Conservation (phyloP, 768 basidiomycete genomes). For the Xerocomus brunneocitrinus region DNA sequence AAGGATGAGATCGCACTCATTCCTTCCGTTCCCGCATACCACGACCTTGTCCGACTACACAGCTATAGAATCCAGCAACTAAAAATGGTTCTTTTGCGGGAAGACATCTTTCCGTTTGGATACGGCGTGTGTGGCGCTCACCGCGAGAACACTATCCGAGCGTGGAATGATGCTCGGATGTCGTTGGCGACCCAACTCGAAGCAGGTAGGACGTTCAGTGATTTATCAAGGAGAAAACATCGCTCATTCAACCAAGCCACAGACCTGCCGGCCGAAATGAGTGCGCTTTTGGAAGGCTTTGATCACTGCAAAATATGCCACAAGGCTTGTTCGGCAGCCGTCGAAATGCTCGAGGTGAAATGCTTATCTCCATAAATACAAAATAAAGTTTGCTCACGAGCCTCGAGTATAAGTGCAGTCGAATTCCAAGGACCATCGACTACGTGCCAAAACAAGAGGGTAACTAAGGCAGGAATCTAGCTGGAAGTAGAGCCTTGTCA, state of each 20-base stretch:
- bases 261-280: constrained; percentile 68
- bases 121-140: constrained; percentile 62
- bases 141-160: constrained; percentile 36
- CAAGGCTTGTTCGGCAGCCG: constrained; percentile 59
- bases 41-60: constrained; percentile 58
- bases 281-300: constrained; percentile 41
- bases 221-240: not conserved
- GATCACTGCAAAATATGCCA: constrained; percentile 48
- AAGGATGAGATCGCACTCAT: constrained; percentile 48
- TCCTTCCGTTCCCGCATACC: constrained; percentile 58
- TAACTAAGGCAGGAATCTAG: constrained; percentile 16
- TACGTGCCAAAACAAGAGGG: constrained; percentile 32
- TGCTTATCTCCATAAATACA: not conserved
- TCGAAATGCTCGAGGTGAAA: constrained; percentile 64
- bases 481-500: not conserved
- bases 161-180: constrained; percentile 52
- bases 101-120: constrained; percentile 69
- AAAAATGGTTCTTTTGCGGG: constrained; percentile 46
- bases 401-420: constrained; percentile 59
- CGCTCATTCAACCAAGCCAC: constrained; percentile 40
- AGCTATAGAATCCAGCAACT: constrained; percentile 50
- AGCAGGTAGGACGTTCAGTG: constrained; percentile 37
- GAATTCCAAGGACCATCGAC: constrained; percentile 48
- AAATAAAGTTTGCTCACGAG: constrained; percentile 5
- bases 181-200: constrained; percentile 46